Percentiles rank a stretch among this genome's conserved stretches.
Evolutionary conservation across 768 basidiomycete species (phyloP).

Genomic region (Mycena galericulata): DNA sequence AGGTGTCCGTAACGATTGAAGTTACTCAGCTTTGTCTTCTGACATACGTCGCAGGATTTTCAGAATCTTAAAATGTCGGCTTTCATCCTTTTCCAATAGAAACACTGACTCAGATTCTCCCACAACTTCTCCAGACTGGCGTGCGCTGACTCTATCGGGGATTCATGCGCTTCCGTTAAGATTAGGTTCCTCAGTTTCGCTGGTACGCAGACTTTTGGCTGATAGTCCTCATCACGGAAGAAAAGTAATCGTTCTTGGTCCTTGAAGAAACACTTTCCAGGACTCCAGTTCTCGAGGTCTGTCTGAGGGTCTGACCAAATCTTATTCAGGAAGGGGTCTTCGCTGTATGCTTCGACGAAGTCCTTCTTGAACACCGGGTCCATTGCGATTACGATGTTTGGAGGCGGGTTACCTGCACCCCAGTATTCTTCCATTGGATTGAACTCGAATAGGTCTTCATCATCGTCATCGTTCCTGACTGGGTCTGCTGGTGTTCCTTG

Average conservation of each 20-base stretch:
- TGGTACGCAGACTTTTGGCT: constrained; percentile 31
- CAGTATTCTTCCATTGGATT: neutral
- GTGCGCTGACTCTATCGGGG: constrained; percentile 18
- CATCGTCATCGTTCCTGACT: neutral
- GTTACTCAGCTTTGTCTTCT: neutral
- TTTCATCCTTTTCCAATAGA: constrained; percentile 5
- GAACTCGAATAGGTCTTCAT: neutral
- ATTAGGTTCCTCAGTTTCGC: neutral
- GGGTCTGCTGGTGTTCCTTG: too few relatives aligned
- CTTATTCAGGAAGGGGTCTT: neutral
- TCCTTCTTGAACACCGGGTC: neutral
- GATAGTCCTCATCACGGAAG: constrained; percentile 32
- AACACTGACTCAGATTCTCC: neutral
- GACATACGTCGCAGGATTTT: neutral
- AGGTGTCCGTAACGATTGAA: constrained; percentile 24
- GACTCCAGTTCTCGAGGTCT: neutral
- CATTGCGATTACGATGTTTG: neutral
- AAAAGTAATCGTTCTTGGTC: constrained; percentile 26
- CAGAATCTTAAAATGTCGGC: neutral
- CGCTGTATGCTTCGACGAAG: neutral
- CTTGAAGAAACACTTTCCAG: constrained; percentile 26
- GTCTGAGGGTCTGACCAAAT: neutral
- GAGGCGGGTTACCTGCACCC: neutral
- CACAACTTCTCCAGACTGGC: neutral
- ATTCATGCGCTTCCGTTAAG: constrained; percentile 20